Percentiles rank a stretch among this genome's conserved stretches.
These are phyloP conservation scores for Phytophthora syringae DNA, from an alignment of 352 stramenopile genomes.

Conservation along the genomic window DNA sequence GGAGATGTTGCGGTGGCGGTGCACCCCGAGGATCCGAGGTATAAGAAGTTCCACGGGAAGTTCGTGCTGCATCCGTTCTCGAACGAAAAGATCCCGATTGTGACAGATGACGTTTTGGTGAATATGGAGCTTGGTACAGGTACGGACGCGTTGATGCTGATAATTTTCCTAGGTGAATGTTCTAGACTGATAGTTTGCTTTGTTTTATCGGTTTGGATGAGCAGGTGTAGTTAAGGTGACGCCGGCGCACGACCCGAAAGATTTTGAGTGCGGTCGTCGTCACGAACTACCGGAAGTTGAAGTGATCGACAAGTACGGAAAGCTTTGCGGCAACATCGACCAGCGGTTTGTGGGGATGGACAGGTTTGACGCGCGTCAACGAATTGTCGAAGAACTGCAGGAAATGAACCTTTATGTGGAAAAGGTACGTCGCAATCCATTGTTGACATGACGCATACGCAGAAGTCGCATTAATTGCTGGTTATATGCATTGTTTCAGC, in stretches of 20 bases:
- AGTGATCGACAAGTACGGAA: slow-evolving; percentile 78
- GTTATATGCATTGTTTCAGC: slow-evolving; percentile 27
- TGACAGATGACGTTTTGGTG: slow-evolving; percentile 96
- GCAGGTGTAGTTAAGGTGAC: slow-evolving; percentile 94
- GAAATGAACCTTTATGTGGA: slow-evolving; percentile 90
- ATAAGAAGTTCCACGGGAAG: slow-evolving; percentile 96
- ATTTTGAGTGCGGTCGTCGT: slow-evolving; percentile 98
- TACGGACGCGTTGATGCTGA: slow-evolving; percentile 43
- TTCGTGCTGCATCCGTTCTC: slow-evolving; percentile 96
- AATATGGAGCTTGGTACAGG: slow-evolving; percentile 99
- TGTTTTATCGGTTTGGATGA: neutral
- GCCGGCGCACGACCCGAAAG: slow-evolving; percentile 99
- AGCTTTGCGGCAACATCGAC: slow-evolving; percentile 77
- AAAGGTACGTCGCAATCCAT: slow-evolving; percentile 82
- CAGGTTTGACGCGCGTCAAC: slow-evolving; percentile 93
- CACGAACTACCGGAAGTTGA: slow-evolving; percentile 90
- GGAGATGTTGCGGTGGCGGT: slow-evolving; percentile 98
- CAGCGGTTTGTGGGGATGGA: slow-evolving; percentile 93
- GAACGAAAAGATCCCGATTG: slow-evolving; percentile 91
- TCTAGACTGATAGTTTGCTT: neutral
- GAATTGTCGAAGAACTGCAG: slow-evolving; percentile 94
- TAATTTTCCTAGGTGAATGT: neutral
- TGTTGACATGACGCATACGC: neutral
- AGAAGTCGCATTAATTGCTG: neutral
- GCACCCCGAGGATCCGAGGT: slow-evolving; percentile 95